Evolutionary conservation across 2,329 filamentous ascomycete species (phyloP), one percentile per base, ranked within the genome.

Genomic region (Hirsutella minnesotensis): DNA sequence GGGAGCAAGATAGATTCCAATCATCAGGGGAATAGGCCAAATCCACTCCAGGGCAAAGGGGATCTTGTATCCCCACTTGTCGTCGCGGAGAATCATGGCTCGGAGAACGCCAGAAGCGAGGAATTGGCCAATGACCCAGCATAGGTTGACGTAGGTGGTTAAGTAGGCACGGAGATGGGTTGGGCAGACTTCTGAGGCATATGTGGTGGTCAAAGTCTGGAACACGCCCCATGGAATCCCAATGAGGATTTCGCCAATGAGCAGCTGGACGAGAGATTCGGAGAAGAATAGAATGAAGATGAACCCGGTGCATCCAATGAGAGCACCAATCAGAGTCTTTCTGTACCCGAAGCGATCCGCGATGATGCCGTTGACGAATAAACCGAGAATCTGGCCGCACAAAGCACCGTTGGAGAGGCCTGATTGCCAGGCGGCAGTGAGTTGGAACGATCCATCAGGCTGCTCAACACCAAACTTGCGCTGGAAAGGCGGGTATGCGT

Each of bases 401-500:
- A 66, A 59, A 0, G 66, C 62, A 9, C 65, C 72, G 37, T 72
- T 73, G 35, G 61, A 64, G 3, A 77, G 56, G 7, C 65, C 70
- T 3, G 70, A 64, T 51, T 75, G 72, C 73, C 73, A 77, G 0
- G 64, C 57, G 2, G 68, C 67, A 1, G 67, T 64, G 39, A 77
- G 54, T 45, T 72, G 57, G 45, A 72, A 72, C 1, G 49, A 56
- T 1, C 62, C 67, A 22, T 68, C 51, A 1, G 55, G 46, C 12
- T 56, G 51, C 7, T 50, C 41, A 0, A 51, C 46, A 9, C 68
- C 68, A 43, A 67, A 73, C 41, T 57, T 63, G 45, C 48, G 56
- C 35, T 58, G 56, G 46, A 62, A 70, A 16, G 51, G 61, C 1
- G 51, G 62, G 48, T 64, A 66, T 15, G 60, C 64, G 35, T 61